Percentiles rank a stretch among this genome's conserved stretches.
Conservation (phyloP, 108 stramenopile species). For the Licmophora abbreviata region DNA sequence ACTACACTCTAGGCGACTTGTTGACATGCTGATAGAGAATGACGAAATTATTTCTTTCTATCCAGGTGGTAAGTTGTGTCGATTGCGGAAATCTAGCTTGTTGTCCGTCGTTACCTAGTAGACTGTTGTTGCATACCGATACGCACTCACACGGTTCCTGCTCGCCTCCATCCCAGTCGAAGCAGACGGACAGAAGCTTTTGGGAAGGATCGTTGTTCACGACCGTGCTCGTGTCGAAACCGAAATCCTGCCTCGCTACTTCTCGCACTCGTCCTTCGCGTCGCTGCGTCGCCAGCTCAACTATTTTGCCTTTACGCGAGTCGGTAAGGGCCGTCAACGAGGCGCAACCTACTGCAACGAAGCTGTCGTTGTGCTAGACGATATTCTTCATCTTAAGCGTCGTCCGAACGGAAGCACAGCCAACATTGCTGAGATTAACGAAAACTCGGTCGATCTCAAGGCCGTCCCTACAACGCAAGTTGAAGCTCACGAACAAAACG, state of each 20-base stretch:
- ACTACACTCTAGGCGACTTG: slow-evolving; percentile 34
- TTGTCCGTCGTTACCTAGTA: not conserved
- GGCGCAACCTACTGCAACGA: slow-evolving; percentile 74
- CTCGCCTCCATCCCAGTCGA: not conserved
- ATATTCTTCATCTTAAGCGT: slow-evolving; percentile 65
- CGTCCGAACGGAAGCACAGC: slow-evolving; percentile 12
- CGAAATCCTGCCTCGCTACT: slow-evolving; percentile 69
- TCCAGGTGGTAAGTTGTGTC: slow-evolving; percentile 44
- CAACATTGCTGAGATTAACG: not conserved
- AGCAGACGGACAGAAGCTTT: slow-evolving; percentile 15
- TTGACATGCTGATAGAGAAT: slow-evolving; percentile 70
- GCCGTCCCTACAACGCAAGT: not conserved
- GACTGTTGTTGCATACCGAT: not conserved
- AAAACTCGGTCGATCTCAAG: not conserved
- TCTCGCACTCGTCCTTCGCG: slow-evolving; percentile 81
- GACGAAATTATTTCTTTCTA: slow-evolving; percentile 58
- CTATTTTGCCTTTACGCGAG: slow-evolving; percentile 74
- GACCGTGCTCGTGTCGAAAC: slow-evolving; percentile 67
- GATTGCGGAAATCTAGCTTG: not conserved
- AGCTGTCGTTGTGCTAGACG: slow-evolving; percentile 53
- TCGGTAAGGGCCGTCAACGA: slow-evolving; percentile 61
- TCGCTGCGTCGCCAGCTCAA: slow-evolving; percentile 79
- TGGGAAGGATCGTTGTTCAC: slow-evolving; percentile 68
- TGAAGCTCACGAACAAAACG: not conserved
- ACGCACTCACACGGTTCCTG: not conserved